Evolutionary conservation across 805 yeast species (phyloP).

Genomic region (Starmera amethionina): DNA sequence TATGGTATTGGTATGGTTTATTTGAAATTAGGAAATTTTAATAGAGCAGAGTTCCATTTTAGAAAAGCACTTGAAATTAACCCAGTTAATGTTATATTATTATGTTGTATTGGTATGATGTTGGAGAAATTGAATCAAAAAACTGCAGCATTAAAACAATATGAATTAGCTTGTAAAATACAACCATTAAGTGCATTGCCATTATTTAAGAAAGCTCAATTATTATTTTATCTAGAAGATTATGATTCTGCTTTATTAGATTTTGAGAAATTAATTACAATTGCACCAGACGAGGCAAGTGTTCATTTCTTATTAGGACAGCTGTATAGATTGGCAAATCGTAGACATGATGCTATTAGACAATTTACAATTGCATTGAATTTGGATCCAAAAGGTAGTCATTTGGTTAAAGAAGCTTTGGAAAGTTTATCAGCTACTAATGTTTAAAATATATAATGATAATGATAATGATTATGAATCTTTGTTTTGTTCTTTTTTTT

Average conservation of each 20-base stretch:
- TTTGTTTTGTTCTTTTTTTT: too few species aligned
- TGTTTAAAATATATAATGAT: too few species aligned
- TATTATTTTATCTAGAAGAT: slow-evolving; percentile 59
- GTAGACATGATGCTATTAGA: slow-evolving; percentile 68
- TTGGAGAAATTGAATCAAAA: slow-evolving; percentile 64
- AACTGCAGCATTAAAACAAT: slow-evolving; percentile 69
- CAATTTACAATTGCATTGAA: slow-evolving; percentile 85
- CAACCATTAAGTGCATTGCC: slow-evolving; percentile 86
- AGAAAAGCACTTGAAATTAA: slow-evolving; percentile 81
- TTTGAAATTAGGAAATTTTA: slow-evolving; percentile 75
- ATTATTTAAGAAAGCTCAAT: slow-evolving; percentile 79
- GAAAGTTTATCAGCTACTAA: slow-evolving; percentile 28
- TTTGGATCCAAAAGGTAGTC: slow-evolving; percentile 87
- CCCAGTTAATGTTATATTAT: slow-evolving; percentile 80
- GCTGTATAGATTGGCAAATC: slow-evolving; percentile 65
- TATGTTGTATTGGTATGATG: slow-evolving; percentile 92
- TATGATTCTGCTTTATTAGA: slow-evolving; percentile 64
- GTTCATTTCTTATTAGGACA: slow-evolving; percentile 88
- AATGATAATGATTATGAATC: too few species aligned
- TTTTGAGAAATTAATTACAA: slow-evolving; percentile 58
- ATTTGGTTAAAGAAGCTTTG: slow-evolving; percentile 75
- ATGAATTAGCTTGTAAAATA: slow-evolving; percentile 69
- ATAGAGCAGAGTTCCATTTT: slow-evolving; percentile 78
- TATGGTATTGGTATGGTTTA: slow-evolving; percentile 95
- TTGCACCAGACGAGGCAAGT: slow-evolving; percentile 92